Evolutionary conservation across 2,329 filamentous ascomycete genomes (phyloP).

Genomic region (Camptophora hylomeconis): DNA sequence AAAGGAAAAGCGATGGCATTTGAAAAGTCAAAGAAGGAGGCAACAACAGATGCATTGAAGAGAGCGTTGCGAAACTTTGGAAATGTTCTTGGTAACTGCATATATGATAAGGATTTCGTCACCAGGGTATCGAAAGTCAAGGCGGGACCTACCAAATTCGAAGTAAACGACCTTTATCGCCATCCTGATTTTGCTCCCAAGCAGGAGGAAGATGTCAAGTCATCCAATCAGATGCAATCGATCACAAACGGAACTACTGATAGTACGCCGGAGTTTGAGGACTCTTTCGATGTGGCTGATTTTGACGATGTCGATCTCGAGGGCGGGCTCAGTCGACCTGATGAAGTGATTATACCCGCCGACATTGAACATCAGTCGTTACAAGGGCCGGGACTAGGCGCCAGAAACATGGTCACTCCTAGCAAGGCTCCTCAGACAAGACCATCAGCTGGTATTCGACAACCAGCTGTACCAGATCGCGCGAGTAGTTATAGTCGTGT

Average conservation of each 20-base stretch:
- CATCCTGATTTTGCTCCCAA: slow-evolving; percentile 57
- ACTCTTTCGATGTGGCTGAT: slow-evolving; percentile 34
- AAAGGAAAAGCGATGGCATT: slow-evolving; percentile 92
- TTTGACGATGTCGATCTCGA: slow-evolving; percentile 69
- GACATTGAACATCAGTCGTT: slow-evolving; percentile 12
- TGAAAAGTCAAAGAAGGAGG: slow-evolving; percentile 98
- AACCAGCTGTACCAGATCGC: background rate
- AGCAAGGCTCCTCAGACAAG: slow-evolving; percentile 10
- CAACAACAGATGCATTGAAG: slow-evolving; percentile 87
- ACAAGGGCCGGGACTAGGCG: background rate
- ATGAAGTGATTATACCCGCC: slow-evolving; percentile 53
- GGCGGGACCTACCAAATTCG: slow-evolving; percentile 61
- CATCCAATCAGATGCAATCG: background rate
- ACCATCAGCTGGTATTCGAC: slow-evolving; percentile 1
- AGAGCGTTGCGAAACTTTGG: slow-evolving; percentile 82
- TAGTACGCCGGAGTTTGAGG: slow-evolving; percentile 19
- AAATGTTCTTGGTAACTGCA: slow-evolving; percentile 93
- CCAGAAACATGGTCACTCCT: slow-evolving; percentile 8
- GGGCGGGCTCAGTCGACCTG: slow-evolving; percentile 59
- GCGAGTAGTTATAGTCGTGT: too few species aligned
- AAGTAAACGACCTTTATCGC: slow-evolving; percentile 66
- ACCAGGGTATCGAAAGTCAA: slow-evolving; percentile 84
- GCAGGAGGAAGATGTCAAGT: slow-evolving; percentile 41
- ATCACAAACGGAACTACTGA: background rate
- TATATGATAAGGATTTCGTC: slow-evolving; percentile 94